Conservation (phyloP, 1,284 basidiomycete genomes). For the Ceratobasidium sp. region DNA sequence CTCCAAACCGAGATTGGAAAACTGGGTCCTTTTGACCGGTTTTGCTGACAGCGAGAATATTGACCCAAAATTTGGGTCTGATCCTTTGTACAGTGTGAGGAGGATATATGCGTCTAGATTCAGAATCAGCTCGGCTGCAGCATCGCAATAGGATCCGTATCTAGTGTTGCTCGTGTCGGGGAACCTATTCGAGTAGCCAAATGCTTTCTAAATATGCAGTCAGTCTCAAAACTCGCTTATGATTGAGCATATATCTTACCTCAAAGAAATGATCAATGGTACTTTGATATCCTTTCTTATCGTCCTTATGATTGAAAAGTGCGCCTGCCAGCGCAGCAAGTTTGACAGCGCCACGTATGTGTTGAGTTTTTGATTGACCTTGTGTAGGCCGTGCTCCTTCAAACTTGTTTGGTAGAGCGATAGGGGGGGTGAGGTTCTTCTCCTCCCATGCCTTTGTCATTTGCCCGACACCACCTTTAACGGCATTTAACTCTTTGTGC, state of each 20-base stretch:
- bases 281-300: slow-evolving; percentile 58
- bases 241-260: neutral
- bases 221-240: too few species aligned
- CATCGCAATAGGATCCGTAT: too few species aligned
- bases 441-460: slow-evolving; percentile 54
- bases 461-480: slow-evolving; percentile 56
- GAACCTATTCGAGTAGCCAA: too few species aligned
- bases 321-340: slow-evolving; percentile 54
- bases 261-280: slow-evolving; percentile 50
- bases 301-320: slow-evolving; percentile 57
- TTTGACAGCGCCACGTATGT: slow-evolving; percentile 54
- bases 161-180: too few species aligned
- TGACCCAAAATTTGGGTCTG: too few species aligned
- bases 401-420: slow-evolving; percentile 55
- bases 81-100: too few species aligned
- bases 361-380: neutral
- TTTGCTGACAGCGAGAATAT: too few species aligned
- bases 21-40: too few species aligned
- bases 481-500: slow-evolving; percentile 62
- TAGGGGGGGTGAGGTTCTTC: slow-evolving; percentile 49
- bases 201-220: too few species aligned
- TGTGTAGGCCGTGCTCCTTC: slow-evolving; percentile 50
- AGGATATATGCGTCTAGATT: too few species aligned
- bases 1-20: too few species aligned
- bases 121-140: too few species aligned